These are phyloP conservation scores for Fusarium lateritium DNA, from an alignment of 2,329 filamentous ascomycete species.

Conservation along the genomic window DNA sequence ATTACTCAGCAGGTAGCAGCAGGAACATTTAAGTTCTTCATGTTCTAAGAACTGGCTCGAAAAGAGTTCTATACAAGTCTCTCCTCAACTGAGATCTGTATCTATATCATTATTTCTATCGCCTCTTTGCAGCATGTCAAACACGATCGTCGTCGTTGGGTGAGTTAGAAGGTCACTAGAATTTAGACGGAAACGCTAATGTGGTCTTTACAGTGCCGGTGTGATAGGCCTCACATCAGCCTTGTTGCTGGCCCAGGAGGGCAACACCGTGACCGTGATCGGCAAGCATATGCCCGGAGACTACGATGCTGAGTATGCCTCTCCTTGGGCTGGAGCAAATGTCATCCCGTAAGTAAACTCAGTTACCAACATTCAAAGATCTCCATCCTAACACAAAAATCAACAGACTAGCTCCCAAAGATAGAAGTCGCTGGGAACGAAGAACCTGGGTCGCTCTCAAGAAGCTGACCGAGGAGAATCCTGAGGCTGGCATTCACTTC, in stretches of 20 bases:
- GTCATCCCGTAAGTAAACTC: slow-evolving; percentile 73
- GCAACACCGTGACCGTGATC: slow-evolving; percentile 75
- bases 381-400: not conserved
- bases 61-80: too few species aligned
- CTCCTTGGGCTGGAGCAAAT: slow-evolving; percentile 90
- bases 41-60: too few species aligned
- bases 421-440: slow-evolving; percentile 69
- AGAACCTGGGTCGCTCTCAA: slow-evolving; percentile 75
- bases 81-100: too few species aligned
- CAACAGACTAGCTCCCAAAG: slow-evolving; percentile 57
- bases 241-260: slow-evolving; percentile 61
- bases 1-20: too few species aligned
- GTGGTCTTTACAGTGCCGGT: slow-evolving; percentile 58
- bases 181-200: not conserved
- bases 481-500: slow-evolving; percentile 85
- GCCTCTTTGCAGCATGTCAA: slow-evolving; percentile 41
- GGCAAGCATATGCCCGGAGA: slow-evolving; percentile 95
- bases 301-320: slow-evolving; percentile 91
- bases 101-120: too few species aligned
- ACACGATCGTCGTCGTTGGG: slow-evolving; percentile 53
- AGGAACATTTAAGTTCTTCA: too few species aligned
- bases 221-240: slow-evolving; percentile 68
- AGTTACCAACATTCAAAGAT: rapidly evolving
- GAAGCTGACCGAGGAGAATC: slow-evolving; percentile 72
- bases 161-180: slow-evolving; percentile 30